These are phyloP conservation scores for Cytospora leucostoma DNA, from an alignment of 2,329 filamentous ascomycete species.

Conservation along the genomic window DNA sequence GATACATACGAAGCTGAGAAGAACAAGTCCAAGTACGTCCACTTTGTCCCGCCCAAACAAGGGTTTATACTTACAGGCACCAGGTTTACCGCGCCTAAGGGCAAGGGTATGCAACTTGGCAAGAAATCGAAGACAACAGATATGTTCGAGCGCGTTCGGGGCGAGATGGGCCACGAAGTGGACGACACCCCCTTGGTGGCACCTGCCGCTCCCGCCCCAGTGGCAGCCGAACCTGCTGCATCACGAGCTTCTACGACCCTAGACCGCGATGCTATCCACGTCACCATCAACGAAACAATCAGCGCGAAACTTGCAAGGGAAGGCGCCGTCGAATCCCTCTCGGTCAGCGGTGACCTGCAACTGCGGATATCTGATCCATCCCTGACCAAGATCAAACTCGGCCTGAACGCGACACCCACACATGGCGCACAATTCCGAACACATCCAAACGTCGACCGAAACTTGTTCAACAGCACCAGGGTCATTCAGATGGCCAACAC, in stretches of 20 bases:
- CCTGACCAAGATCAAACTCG: slow-evolving; percentile 89
- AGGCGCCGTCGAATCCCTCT: slow-evolving; percentile 80
- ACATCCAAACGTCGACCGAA: slow-evolving; percentile 94
- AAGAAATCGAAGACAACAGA: slow-evolving; percentile 98
- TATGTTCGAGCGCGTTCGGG: slow-evolving; percentile 94
- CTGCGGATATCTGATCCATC: slow-evolving; percentile 86
- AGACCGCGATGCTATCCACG: slow-evolving; percentile 82
- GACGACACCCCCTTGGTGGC: slow-evolving; percentile 73
- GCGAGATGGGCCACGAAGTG: slow-evolving; percentile 83
- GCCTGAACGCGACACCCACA: slow-evolving; percentile 72
- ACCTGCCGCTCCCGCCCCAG: slow-evolving; percentile 51
- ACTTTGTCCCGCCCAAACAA: not conserved
- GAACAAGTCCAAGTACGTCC: slow-evolving; percentile 82
- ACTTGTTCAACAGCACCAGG: slow-evolving; percentile 79
- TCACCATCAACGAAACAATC: slow-evolving; percentile 88
- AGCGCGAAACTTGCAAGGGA: slow-evolving; percentile 86
- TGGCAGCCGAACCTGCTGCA: slow-evolving; percentile 54
- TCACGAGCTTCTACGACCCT: slow-evolving; percentile 65
- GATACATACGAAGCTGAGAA: slow-evolving; percentile 96
- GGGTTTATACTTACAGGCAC: slow-evolving; percentile 32
- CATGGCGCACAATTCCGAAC: slow-evolving; percentile 90
- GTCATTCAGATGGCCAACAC: slow-evolving; percentile 88
- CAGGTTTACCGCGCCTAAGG: slow-evolving; percentile 69
- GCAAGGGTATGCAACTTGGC: slow-evolving; percentile 98
- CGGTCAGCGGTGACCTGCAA: slow-evolving; percentile 89